Evolutionary conservation across 768 basidiomycete genomes (phyloP).

Genomic region (Trametes meyenii): DNA sequence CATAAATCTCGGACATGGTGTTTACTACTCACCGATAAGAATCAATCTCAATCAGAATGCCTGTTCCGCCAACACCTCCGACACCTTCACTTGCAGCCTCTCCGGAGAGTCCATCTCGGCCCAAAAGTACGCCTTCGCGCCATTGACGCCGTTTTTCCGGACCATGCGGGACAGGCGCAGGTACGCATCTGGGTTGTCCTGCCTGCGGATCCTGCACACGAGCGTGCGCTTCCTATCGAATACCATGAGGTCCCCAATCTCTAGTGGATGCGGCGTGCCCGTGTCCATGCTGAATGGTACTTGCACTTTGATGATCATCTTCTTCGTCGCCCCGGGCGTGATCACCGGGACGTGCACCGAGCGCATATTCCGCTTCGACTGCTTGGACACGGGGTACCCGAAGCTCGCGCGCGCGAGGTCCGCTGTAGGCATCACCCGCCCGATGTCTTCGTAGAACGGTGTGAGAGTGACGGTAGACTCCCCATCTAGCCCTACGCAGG

Average conservation of each 20-base stretch:
- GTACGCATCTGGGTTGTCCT: constrained; percentile 41
- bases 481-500: constrained; percentile 48
- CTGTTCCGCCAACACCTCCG: constrained; percentile 58
- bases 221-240: constrained; percentile 60
- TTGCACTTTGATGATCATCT: constrained; percentile 58
- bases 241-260: constrained; percentile 38
- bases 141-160: constrained; percentile 43
- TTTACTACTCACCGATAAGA: not conserved
- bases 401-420: constrained; percentile 35
- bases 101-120: constrained; percentile 52
- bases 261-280: constrained; percentile 20
- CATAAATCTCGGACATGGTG: not conserved
- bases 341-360: constrained; percentile 26
- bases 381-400: constrained; percentile 32
- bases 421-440: constrained; percentile 30
- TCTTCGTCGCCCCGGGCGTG: constrained; percentile 36
- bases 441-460: constrained; percentile 40
- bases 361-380: constrained; percentile 26
- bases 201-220: constrained; percentile 44
- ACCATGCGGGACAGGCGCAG: constrained; percentile 45
- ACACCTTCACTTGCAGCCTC: constrained; percentile 52
- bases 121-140: constrained; percentile 56
- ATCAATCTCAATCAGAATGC: constrained; percentile 42
- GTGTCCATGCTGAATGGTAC: constrained; percentile 36
- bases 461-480: constrained; percentile 49